These are phyloP conservation scores for Metroxylon sagu DNA, from an alignment of 176 grass and related monocot species.

Conservation along the genomic window DNA sequence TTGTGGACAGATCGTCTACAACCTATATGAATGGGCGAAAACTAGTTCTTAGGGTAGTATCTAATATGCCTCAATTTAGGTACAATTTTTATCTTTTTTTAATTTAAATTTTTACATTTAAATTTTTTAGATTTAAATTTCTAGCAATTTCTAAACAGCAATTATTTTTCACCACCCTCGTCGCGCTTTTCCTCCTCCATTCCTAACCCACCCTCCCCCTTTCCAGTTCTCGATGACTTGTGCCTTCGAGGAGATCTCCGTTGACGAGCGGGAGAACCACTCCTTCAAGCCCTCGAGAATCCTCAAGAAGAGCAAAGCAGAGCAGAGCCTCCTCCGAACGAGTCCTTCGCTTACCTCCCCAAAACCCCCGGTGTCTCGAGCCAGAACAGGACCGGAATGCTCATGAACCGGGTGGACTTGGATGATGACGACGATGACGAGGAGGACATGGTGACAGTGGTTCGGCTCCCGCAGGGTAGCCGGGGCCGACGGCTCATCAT, in stretches of 20 bases:
- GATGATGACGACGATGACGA: conserved; percentile 69
- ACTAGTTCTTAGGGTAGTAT: too few species aligned
- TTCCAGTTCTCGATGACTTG: conserved; percentile 29
- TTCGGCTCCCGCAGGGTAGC: conserved; percentile 4
- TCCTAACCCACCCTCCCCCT: too few species aligned
- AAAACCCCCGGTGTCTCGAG: conserved; percentile 18
- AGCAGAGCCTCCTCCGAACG: conserved; percentile 51
- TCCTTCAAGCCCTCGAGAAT: conserved; percentile 50
- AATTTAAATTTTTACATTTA: too few species aligned
- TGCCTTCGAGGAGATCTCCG: conserved; percentile 75
- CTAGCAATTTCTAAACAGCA: too few species aligned
- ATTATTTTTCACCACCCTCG: too few species aligned
- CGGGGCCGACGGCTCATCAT: too few species aligned
- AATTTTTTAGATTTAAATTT: too few species aligned
- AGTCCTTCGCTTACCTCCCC: conserved; percentile 63
- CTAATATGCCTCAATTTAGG: too few species aligned
- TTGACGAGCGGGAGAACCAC: conserved; percentile 72
- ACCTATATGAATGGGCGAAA: too few species aligned
- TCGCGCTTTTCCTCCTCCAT: too few species aligned
- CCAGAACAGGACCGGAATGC: conserved; percentile 24
- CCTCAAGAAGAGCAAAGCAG: conserved; percentile 43
- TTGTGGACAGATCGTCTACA: too few species aligned
- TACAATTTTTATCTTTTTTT: too few species aligned
- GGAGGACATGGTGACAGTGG: conserved; percentile 29
- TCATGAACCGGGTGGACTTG: conserved; percentile 33